These are phyloP conservation scores for Zymoseptoria tritici DNA, from an alignment of 2,329 filamentous ascomycete genomes.

Conservation along the genomic window DNA sequence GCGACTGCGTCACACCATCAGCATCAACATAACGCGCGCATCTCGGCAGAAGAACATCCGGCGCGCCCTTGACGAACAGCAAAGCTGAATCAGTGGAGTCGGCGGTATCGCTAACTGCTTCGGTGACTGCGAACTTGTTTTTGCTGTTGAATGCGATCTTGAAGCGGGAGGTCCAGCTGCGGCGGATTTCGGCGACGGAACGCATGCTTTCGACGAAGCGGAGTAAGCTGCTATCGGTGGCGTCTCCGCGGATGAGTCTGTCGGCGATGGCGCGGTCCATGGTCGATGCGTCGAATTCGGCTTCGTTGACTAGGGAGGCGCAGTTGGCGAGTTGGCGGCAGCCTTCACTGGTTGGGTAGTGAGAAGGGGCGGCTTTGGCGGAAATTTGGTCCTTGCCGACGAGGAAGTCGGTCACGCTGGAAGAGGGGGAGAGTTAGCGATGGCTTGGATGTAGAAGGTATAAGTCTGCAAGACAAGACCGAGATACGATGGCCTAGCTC, in stretches of 20 bases:
- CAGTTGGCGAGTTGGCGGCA: conserved; percentile 54
- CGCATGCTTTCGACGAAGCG: conserved; percentile 62
- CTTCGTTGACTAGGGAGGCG: conserved; percentile 64
- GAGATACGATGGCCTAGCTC: background rate
- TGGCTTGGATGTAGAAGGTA: too few relatives aligned
- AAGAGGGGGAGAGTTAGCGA: background rate
- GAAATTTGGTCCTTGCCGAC: conserved; percentile 48
- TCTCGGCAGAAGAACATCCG: conserved; percentile 61
- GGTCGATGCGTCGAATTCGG: conserved; percentile 63
- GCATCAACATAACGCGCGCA: conserved; percentile 52
- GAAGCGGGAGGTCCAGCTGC: conserved; percentile 58
- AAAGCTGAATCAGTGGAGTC: conserved; percentile 31
- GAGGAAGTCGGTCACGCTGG: conserved; percentile 56
- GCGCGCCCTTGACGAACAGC: conserved; percentile 71
- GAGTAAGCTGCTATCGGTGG: conserved; percentile 67
- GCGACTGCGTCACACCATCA: conserved; percentile 46
- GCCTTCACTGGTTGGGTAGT: conserved; percentile 30
- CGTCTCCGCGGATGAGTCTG: conserved; percentile 63
- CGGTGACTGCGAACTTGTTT: conserved; percentile 73
- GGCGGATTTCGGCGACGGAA: conserved; percentile 52
- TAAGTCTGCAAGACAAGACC: background rate
- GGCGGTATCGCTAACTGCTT: conserved; percentile 40
- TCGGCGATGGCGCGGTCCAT: conserved; percentile 51
- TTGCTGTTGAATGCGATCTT: conserved; percentile 69
- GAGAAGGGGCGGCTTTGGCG: conserved; percentile 43